Evolutionary conservation across 2,329 filamentous ascomycete genomes (phyloP).

Genomic region (Pseudogymnoascus sp.): DNA sequence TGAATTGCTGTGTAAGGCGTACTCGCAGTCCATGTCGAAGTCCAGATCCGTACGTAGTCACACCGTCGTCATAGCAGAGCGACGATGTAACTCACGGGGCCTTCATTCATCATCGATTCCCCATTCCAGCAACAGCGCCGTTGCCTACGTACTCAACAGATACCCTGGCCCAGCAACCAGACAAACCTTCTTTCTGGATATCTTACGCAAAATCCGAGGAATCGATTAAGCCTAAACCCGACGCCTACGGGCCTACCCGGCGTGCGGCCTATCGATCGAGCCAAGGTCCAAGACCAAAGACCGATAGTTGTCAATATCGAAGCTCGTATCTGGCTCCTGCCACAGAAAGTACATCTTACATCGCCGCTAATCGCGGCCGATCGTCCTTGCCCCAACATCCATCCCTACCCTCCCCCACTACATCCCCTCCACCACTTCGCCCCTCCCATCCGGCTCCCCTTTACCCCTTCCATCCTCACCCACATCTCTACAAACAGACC

Average conservation of each 20-base stretch:
- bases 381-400: background rate
- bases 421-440: background rate
- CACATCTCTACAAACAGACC: background rate
- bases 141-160: background rate
- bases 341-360: background rate
- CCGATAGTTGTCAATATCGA: background rate
- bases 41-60: background rate
- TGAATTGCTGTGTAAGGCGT: background rate
- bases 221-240: background rate
- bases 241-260: background rate
- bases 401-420: background rate
- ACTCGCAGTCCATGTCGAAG: background rate
- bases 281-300: background rate
- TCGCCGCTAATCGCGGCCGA: conserved; percentile 2
- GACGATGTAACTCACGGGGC: background rate
- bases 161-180: background rate
- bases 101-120: background rate
- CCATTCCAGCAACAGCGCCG: background rate
- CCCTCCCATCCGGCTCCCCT: background rate
- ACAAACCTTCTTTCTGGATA: background rate
- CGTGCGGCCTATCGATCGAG: background rate
- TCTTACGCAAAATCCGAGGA: background rate
- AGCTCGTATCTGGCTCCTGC: background rate
- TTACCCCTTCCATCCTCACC: background rate
- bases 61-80: background rate